These are phyloP conservation scores for Talaromyces islandicus DNA, from an alignment of 2,329 filamentous ascomycete species.

Conservation along the genomic window DNA sequence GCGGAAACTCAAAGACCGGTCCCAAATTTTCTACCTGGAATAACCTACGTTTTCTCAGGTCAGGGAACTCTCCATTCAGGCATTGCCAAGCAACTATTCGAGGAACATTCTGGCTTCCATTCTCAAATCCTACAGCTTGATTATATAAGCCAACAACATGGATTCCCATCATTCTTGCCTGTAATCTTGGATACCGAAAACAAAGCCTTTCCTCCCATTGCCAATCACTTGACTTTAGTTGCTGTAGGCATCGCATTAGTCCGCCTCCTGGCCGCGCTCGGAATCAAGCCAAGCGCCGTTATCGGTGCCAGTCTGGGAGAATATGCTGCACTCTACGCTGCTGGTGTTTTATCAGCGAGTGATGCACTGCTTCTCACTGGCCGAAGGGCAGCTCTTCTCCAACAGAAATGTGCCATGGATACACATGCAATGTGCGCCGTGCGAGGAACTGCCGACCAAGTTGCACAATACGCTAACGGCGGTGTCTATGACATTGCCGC, in stretches of 20 bases:
- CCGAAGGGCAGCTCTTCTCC: slow-evolving; percentile 59
- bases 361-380: slow-evolving; percentile 59
- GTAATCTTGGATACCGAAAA: slow-evolving; percentile 14
- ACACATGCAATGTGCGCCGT: slow-evolving; percentile 42
- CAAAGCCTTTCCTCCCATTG: slow-evolving; percentile 9
- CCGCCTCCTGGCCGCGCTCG: slow-evolving; percentile 17
- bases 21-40: not conserved
- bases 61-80: slow-evolving; percentile 21
- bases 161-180: slow-evolving; percentile 25
- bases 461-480: slow-evolving; percentile 37
- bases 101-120: slow-evolving; percentile 20
- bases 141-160: slow-evolving; percentile 17
- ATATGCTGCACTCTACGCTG: slow-evolving; percentile 22
- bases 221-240: slow-evolving; percentile 28
- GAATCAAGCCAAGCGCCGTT: slow-evolving; percentile 17
- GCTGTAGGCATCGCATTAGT: slow-evolving; percentile 32
- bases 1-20: not conserved
- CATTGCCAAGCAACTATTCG: slow-evolving; percentile 23
- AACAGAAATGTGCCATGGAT: slow-evolving; percentile 29
- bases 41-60: slow-evolving; percentile 31
- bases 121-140: slow-evolving; percentile 25
- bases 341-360: slow-evolving; percentile 20
- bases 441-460: slow-evolving; percentile 17
- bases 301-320: slow-evolving; percentile 27
- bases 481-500: slow-evolving; percentile 53